Conservation (phyloP, 495 filamentous ascomycete species). For the Penicillium silybi region DNA sequence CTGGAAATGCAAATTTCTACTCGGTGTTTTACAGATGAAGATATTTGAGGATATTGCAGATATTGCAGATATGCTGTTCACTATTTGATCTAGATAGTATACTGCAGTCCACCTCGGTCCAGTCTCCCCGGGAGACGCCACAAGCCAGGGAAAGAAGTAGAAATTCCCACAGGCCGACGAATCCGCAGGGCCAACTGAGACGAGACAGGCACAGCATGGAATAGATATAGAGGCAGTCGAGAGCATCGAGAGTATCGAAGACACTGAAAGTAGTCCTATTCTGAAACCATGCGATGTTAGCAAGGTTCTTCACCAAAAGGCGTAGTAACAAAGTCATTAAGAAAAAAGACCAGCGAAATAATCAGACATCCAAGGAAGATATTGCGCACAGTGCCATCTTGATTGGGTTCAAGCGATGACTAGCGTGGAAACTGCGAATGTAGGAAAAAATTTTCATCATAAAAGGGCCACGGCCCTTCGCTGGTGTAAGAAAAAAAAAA, state of each 20-base stretch:
- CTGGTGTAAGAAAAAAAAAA: conserved; percentile 7
- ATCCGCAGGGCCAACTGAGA: not conserved
- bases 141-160: not conserved
- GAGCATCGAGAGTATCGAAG: not conserved
- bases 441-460: conserved; percentile 50
- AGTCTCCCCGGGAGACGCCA: not conserved
- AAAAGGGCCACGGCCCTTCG: conserved; percentile 24
- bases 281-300: conserved; percentile 22
- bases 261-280: conserved; percentile 6
- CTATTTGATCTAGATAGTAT: not conserved
- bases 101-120: not conserved
- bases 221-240: not conserved
- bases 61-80: not conserved
- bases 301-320: conserved; percentile 7
- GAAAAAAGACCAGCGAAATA: conserved; percentile 22
- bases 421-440: conserved; percentile 56
- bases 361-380: conserved; percentile 55
- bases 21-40: not conserved
- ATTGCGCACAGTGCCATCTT: conserved; percentile 43
- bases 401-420: conserved; percentile 47
- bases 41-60: not conserved
- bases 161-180: conserved; percentile 2
- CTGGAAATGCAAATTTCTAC: not conserved
- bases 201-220: not conserved
- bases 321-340: conserved; percentile 10